Percentiles rank a stretch among this genome's conserved stretches.
phyloP scores from a whole-genome alignment of 2,329 filamentous ascomycete species.

The Trichophyton benhamiae region DNA sequence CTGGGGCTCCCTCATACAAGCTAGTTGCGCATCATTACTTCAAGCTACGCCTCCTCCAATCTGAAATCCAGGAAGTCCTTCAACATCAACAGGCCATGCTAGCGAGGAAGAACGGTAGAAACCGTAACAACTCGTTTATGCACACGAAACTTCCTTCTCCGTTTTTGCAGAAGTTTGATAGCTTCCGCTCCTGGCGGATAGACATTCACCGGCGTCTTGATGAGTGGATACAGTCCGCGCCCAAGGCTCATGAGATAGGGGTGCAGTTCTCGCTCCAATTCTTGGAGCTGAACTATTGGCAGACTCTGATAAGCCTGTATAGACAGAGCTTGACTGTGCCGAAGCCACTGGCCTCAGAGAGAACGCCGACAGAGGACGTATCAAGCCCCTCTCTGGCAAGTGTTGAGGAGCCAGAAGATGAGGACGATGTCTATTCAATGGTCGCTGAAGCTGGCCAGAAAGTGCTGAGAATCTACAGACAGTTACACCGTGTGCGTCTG shows the following conservation, averaged over 20 bases:
- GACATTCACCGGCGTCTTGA: conserved; percentile 74
- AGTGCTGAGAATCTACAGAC: conserved; percentile 78
- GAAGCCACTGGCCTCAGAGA: conserved; percentile 69
- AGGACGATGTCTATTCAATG: conserved; percentile 85
- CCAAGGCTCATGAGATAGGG: conserved; percentile 64
- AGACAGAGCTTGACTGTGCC: conserved; percentile 81
- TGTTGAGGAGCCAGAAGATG: conserved; percentile 48
- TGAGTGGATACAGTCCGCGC: conserved; percentile 77
- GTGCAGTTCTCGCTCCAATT: conserved; percentile 85
- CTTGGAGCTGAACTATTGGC: conserved; percentile 93
- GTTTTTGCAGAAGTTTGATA: conserved; percentile 71
- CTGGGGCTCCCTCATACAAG: conserved; percentile 67
- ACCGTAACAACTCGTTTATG: conserved; percentile 54
- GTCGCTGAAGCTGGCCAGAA: conserved; percentile 91
- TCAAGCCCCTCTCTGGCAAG: conserved; percentile 41
- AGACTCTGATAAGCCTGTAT: conserved; percentile 91
- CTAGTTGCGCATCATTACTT: conserved; percentile 87
- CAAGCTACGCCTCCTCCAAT: conserved; percentile 74
- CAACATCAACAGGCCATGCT: conserved; percentile 83
- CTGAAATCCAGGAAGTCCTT: conserved; percentile 85
- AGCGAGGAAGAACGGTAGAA: conserved; percentile 52
- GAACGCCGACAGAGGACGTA: conserved; percentile 47
- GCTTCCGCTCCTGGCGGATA: conserved; percentile 75
- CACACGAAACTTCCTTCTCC: conserved; percentile 69
- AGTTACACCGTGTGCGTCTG: conserved; percentile 72